Evolutionary conservation across 1,139 yeast genomes (phyloP), one percentile per base, ranked within the genome.

Genomic region (Nematodospora anomalae): DNA sequence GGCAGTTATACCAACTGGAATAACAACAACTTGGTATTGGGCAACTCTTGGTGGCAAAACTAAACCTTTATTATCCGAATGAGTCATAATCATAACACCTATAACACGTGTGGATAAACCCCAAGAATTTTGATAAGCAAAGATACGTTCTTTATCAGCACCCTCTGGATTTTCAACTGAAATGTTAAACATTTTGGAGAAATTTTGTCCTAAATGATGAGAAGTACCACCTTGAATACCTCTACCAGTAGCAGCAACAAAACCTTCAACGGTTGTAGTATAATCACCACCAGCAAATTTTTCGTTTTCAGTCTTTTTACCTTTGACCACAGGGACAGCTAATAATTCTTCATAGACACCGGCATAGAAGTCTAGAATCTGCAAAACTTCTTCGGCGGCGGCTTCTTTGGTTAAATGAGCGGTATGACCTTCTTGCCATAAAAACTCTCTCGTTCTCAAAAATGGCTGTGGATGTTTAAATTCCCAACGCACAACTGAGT

Each of bases 351-450:
- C 83, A 64, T 92, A 94, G 43, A 94, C 76, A 44, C 80, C 79
- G 44, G 84, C 83, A 64, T 94, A 94, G 67, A 79, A 82, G 48
- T 87, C 94, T 59, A 92, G 78, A 55, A 94, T 89, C 62, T 84
- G 83, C 53, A 79, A 62, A 20, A 92, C 98, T 70, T 94, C 98
- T 41, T 71, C 71, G 43, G 77, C 75, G 26, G 98, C 97, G 42
- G 77, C 90, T 42, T 80, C 83, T 50, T 71, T 68, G 41, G 94
- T 84, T 59, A 92, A 76, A 60, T 87, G 96, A 38, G 96, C 98
- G 37, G 98, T 94, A 71, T 94, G 99, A 50, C 99, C 99, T 71
- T 94, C 99, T 71, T 94, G 99, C 99, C 99, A 94, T 64, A 94
- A 76, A 70, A 94, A 94, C 68, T 94, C 99, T 71, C 99, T 84